These are phyloP conservation scores for Penicillium egyptiacum DNA, from an alignment of 495 filamentous ascomycete genomes.

Conservation along the genomic window DNA sequence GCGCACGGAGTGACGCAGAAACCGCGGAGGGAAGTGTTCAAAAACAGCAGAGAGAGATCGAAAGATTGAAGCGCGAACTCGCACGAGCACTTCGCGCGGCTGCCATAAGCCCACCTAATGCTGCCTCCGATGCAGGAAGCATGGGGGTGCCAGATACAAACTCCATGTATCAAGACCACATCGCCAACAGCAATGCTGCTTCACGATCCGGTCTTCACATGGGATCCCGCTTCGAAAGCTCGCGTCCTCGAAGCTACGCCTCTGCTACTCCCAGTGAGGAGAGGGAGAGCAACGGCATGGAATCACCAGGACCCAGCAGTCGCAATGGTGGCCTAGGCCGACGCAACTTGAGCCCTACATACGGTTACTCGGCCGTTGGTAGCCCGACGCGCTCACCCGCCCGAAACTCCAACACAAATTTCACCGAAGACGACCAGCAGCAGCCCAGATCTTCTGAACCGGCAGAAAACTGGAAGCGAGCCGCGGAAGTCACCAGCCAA, in stretches of 20 bases:
- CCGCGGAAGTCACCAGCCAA: conserved; percentile 97
- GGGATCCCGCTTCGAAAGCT: conserved; percentile 40
- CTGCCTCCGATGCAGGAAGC: conserved; percentile 33
- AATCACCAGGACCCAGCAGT: conserved; percentile 39
- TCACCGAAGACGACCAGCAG: conserved; percentile 40
- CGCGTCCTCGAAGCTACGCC: conserved; percentile 62
- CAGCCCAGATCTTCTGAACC: conserved; percentile 48
- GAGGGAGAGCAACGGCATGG: conserved; percentile 65
- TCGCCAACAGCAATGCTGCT: conserved; percentile 31
- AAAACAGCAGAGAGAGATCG: conserved; percentile 83
- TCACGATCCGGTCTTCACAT: conserved; percentile 40
- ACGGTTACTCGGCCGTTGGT: conserved; percentile 53
- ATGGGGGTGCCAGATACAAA: conserved; percentile 36
- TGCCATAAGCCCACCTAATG: conserved; percentile 41
- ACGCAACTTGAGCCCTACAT: conserved; percentile 48
- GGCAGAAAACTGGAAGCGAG: conserved; percentile 94
- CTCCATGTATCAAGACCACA: conserved; percentile 40
- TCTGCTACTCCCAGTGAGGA: conserved; percentile 74
- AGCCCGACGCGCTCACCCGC: conserved; percentile 55
- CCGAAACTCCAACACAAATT: conserved; percentile 33
- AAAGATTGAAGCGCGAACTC: conserved; percentile 82
- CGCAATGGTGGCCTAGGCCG: conserved; percentile 40
- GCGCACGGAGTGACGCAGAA: conserved; percentile 87
- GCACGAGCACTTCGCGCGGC: conserved; percentile 47
- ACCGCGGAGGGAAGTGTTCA: conserved; percentile 79